These are phyloP conservation scores for Apiotrichum akiyoshidainum DNA, from an alignment of 1,284 basidiomycete genomes.

Conservation along the genomic window DNA sequence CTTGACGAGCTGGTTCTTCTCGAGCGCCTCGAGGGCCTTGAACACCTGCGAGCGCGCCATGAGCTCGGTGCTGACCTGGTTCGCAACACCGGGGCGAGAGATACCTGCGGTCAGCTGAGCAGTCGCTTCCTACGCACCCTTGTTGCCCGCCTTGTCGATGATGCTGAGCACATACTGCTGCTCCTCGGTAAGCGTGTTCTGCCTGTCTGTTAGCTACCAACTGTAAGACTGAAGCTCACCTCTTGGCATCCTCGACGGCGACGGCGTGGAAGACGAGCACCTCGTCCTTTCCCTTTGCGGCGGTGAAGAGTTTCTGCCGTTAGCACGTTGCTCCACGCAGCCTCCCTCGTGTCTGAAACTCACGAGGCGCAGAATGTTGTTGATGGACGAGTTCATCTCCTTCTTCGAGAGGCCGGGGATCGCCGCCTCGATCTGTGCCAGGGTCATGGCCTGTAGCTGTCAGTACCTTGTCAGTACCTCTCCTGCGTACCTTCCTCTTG, in stretches of 20 bases:
- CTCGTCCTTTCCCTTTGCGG: slow-evolving; percentile 27
- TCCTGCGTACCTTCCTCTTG: slow-evolving; percentile 37
- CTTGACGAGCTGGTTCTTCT: slow-evolving; percentile 43
- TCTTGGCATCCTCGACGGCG: slow-evolving; percentile 33
- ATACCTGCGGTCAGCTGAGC: slow-evolving; percentile 25
- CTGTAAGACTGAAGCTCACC: slow-evolving; percentile 20
- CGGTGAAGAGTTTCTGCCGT: slow-evolving; percentile 21
- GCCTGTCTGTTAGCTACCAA: slow-evolving; percentile 21
- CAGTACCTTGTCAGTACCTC: background rate
- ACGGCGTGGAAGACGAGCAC: slow-evolving; percentile 31
- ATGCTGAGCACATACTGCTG: slow-evolving; percentile 37
- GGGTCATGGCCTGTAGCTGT: slow-evolving; percentile 27
- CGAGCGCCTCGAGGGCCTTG: slow-evolving; percentile 39
- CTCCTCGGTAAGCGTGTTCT: slow-evolving; percentile 36
- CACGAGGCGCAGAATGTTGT: slow-evolving; percentile 26
- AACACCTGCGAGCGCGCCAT: slow-evolving; percentile 35
- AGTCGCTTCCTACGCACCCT: slow-evolving; percentile 9
- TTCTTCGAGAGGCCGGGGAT: slow-evolving; percentile 28
- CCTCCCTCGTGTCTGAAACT: background rate
- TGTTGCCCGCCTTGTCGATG: slow-evolving; percentile 24
- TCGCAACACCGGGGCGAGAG: slow-evolving; percentile 20
- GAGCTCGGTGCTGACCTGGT: slow-evolving; percentile 32
- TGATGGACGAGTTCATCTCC: slow-evolving; percentile 25
- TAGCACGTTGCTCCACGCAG: background rate
- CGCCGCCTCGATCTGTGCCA: slow-evolving; percentile 26